Evolutionary conservation across 306 rosid genomes (phyloP).

Genomic region (Dryas octopetala): DNA sequence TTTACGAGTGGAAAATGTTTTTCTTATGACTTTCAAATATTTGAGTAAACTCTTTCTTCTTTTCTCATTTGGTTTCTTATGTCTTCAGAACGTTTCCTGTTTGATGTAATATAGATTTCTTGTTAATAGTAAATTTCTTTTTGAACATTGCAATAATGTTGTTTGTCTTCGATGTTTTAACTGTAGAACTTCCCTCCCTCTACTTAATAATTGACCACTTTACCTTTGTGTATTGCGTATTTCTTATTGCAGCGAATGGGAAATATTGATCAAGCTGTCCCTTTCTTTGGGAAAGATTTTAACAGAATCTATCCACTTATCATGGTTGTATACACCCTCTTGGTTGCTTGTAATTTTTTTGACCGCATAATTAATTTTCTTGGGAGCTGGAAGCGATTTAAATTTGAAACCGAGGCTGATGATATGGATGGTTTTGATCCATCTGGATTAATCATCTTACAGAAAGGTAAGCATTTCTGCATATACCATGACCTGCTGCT

Average conservation of each 20-base stretch:
- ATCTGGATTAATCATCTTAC: slow-evolving; percentile 87
- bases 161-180: slow-evolving; percentile 1
- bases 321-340: slow-evolving; percentile 88
- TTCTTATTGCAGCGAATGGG: slow-evolving; percentile 88
- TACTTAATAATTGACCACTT: slow-evolving; percentile 17
- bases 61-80: neutral
- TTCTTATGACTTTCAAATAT: neutral
- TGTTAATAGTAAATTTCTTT: neutral
- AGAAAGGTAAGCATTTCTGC: slow-evolving; percentile 55
- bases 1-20: neutral
- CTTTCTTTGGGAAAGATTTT: slow-evolving; percentile 80
- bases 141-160: neutral
- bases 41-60: neutral
- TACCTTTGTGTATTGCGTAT: slow-evolving; percentile 31
- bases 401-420: slow-evolving; percentile 78
- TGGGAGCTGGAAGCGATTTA: slow-evolving; percentile 89
- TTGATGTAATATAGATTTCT: neutral
- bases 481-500: slow-evolving; percentile 23
- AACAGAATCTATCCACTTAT: slow-evolving; percentile 93
- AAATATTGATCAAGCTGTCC: slow-evolving; percentile 75
- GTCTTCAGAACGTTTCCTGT: slow-evolving; percentile 11
- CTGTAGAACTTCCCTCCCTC: slow-evolving; percentile 14
- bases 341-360: slow-evolving; percentile 94
- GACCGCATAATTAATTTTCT: slow-evolving; percentile 69
- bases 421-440: slow-evolving; percentile 93